phyloP scores from a whole-genome alignment of 129 eudicot species.

The Lonicera japonica region DNA sequence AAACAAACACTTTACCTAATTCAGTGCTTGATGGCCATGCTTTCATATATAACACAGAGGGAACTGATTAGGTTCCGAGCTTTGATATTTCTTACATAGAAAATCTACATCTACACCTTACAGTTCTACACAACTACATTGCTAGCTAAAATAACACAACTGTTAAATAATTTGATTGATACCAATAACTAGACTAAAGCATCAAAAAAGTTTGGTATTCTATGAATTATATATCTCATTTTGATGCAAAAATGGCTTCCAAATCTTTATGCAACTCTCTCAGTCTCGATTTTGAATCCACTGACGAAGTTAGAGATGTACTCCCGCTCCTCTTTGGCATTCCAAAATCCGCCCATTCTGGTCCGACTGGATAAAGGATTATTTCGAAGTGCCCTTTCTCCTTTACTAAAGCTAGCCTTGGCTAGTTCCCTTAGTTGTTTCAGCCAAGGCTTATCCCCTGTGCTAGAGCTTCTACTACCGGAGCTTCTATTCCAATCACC shows the following conservation, averaged over 20 bases:
- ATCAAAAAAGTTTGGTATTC: not conserved
- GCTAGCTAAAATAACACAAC: not conserved
- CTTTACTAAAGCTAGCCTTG: conserved; percentile 63
- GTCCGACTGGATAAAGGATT: conserved; percentile 69
- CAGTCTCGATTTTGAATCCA: conserved; percentile 52
- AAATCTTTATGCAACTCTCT: conserved; percentile 78
- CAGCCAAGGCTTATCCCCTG: conserved; percentile 63
- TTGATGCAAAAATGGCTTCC: conserved; percentile 84
- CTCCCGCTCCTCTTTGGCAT: conserved; percentile 59
- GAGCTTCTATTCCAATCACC: conserved; percentile 37
- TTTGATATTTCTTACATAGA: not conserved
- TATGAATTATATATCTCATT: conserved; percentile 4
- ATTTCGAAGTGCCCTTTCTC: conserved; percentile 17
- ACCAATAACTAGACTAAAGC: not conserved
- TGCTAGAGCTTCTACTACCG: conserved; percentile 33
- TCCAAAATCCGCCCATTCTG: conserved; percentile 69
- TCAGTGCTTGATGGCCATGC: too few relatives aligned
- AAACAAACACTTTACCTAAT: too few relatives aligned
- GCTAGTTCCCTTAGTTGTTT: conserved; percentile 79
- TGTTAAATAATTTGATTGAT: not conserved
- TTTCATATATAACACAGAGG: too few relatives aligned
- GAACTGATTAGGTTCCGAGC: not conserved
- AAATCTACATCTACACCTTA: too few relatives aligned
- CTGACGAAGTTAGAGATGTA: conserved; percentile 44
- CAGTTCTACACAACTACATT: too few relatives aligned